Evolutionary conservation across 2,329 filamentous ascomycete genomes (phyloP), one percentile per base, ranked within the genome.

Genomic region (Colletotrichum lindemuthianum): DNA sequence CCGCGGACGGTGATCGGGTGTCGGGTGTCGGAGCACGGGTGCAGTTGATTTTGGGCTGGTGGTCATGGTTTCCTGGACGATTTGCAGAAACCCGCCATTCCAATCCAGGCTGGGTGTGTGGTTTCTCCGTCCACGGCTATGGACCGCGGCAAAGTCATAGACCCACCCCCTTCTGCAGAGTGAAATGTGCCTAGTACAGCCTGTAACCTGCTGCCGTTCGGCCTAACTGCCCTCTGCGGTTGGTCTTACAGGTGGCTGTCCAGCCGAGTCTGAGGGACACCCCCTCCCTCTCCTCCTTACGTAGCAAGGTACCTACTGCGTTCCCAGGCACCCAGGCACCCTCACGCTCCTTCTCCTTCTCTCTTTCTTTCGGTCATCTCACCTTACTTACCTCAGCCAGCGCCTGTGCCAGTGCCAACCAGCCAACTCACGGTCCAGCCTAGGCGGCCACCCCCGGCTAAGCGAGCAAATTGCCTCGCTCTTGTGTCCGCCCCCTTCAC

Each of bases 391-490:
- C 54, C 55, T 58, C 55, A 47, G 52, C 55, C 55, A 58, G 55
- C 49, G 55, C 61, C 45, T 61, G 36, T 48, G 58, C 47, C 63
- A 52, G 40, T 61, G 58, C 61, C 61, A 55, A 51, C 56, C 60
- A 63, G 48, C 60, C 45, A 56, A 39, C 37, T 52, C 51, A 61
- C 52, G 32, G 45, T n/a, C 56, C 57, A 55, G 58, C 51, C 51
- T 50, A 63, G 63, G 45, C 63, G 63, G 63, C 63, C 63, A 53
- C 47, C 58, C 61, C 41, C 63, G 58, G 52, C 63, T 65, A 65
- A 65, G 63, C 63, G 63, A 65, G 58, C 63, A 65, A 65, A 65
- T 57, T 65, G 64, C 60, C 64, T 63, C 63, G 54, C 59, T 65
- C 59, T 60, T 55, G 50, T 63, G 63, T 60, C 66, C 64, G 64